Evolutionary conservation across 495 filamentous ascomycete genomes (phyloP), one percentile per base, ranked within the genome.

Genomic region (Beverwykella pulmonaria): DNA sequence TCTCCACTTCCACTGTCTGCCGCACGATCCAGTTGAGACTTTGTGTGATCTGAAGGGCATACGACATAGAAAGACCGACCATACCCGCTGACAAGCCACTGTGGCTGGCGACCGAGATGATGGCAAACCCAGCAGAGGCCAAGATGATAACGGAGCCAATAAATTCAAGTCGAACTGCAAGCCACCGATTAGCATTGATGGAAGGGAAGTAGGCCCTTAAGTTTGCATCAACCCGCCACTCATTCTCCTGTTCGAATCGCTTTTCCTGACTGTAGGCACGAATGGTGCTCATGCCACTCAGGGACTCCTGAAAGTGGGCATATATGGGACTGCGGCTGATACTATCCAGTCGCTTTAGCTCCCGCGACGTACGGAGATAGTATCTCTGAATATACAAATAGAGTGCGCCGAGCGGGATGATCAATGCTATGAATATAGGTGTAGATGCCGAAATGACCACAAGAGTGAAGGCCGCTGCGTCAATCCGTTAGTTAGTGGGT

Each of bases 21-120:
- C 95, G 89, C 49, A 99, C 95, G 71, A 99, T 97, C 94, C 94
- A 99, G 80, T 99, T 99, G 65, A 99, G 82, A n/a, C 93, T 95
- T 73, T 92, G 90, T 20, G 95, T 99, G 74, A 98, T 98, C 79
- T 97, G 91, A 66, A 99, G 82, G 52, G 92, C 94, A 76, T 98
- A 97, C 41, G 92, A 95, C 92, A 99, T 94, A 62, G 92, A 85
- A 75, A 99, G 81, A 80, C 95, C 95, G 54, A 97, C 95, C 81
- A 87, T 81, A 54, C 95, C 95, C 17, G 87, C 79, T 9, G 86
- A 88, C 53, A 96, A 74, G 1, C 75, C 74, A 74, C 81, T 88
- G 48, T 90, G 87, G 65, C 79, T 86, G 32, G 90, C 79, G 57
- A 98, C 92, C 7, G 92, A 90, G 65, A 92, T 79, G 73, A 96